Evolutionary conservation across 495 filamentous ascomycete species (phyloP).

Genomic region (Penicillium herquei): DNA sequence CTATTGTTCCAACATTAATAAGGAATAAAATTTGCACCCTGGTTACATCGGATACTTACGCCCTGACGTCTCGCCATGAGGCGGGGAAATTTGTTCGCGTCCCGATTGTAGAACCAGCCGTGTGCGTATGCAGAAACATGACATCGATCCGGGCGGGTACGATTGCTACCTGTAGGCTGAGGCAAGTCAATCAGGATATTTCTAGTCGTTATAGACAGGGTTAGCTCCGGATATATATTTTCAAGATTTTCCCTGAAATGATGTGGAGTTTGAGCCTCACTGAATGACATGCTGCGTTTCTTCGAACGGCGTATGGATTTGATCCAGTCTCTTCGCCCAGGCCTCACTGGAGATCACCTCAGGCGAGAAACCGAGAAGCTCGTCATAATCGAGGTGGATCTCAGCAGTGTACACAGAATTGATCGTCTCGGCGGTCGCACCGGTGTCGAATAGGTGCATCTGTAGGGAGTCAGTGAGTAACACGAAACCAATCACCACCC

Average conservation of each 20-base stretch:
- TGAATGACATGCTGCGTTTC: background rate
- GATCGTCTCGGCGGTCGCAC: background rate
- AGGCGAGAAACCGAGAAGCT: background rate
- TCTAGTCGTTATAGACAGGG: background rate
- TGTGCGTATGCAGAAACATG: background rate
- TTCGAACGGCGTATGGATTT: background rate
- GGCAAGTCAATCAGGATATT: background rate
- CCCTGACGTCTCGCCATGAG: background rate
- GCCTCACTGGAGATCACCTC: background rate
- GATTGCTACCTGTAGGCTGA: background rate
- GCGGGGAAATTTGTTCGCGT: background rate
- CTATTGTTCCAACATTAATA: background rate
- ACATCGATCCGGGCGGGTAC: background rate
- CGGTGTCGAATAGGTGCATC: background rate
- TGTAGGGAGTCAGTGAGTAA: background rate
- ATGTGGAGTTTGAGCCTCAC: background rate
- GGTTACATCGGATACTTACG: background rate
- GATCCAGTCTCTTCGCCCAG: background rate
- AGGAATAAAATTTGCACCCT: background rate
- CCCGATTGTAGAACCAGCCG: background rate
- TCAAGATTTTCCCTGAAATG: background rate
- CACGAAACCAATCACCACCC: background rate
- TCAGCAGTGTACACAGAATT: background rate
- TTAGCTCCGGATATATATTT: background rate
- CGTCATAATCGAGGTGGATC: background rate